Percentiles rank a stretch among this genome's conserved stretches.
phyloP scores from a whole-genome alignment of 345 rosid species.

The Raphanus raphanistrum region DNA sequence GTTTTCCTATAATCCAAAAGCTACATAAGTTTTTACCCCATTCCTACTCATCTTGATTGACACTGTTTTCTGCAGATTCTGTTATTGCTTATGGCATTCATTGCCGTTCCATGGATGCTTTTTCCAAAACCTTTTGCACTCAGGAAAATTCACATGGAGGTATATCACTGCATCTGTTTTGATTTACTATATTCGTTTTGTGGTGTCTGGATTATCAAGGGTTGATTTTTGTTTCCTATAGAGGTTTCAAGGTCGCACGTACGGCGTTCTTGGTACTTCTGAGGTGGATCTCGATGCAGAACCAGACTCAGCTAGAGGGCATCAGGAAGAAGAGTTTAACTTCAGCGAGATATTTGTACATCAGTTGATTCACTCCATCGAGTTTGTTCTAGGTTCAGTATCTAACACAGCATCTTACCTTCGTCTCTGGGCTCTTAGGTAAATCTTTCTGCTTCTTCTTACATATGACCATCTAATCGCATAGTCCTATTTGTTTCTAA shows the following conservation, averaged over 20 bases:
- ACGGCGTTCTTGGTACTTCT: slow-evolving; percentile 80
- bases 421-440: slow-evolving; percentile 99
- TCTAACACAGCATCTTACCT: slow-evolving; percentile 98
- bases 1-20: slow-evolving; percentile 14
- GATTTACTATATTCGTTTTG: background rate
- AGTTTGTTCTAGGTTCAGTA: slow-evolving; percentile 93
- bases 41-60: slow-evolving; percentile 18
- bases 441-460: slow-evolving; percentile 2
- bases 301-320: slow-evolving; percentile 72
- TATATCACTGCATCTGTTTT: slow-evolving; percentile 30
- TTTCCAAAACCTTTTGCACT: slow-evolving; percentile 92
- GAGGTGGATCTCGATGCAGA: slow-evolving; percentile 73
- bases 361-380: slow-evolving; percentile 98
- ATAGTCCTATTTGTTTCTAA: background rate
- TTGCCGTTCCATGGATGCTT: slow-evolving; percentile 99
- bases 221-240: slow-evolving; percentile 17
- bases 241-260: slow-evolving; percentile 95
- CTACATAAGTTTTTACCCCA: slow-evolving; percentile 9
- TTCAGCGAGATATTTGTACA: slow-evolving; percentile 98
- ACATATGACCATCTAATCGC: background rate
- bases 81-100: slow-evolving; percentile 68
- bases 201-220: background rate
- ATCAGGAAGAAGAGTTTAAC: slow-evolving; percentile 82
- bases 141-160: slow-evolving; percentile 83
- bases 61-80: slow-evolving; percentile 56